Base-by-base conservation (phyloP, 75 land plant species). In the Cryptomeria japonica region DNA sequence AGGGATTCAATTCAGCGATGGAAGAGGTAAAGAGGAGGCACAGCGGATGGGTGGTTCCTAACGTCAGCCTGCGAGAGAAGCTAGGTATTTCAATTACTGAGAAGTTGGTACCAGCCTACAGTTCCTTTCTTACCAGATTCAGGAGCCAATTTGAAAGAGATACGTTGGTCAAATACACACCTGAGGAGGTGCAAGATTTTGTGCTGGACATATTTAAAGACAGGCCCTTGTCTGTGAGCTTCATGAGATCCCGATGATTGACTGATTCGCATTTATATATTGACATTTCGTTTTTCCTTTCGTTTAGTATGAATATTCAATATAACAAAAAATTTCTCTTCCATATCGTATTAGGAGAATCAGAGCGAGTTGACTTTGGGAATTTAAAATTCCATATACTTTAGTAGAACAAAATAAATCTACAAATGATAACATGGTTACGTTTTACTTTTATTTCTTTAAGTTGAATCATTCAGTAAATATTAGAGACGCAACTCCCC, bases 191-290 rank as follows among this genome's bases (percentile, higher is more conserved):
- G n/a, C 68, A 61, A 61, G n/a, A 61, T 22, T 61, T 22, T 79
- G 38, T 96, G 39, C 58, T 91, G 31, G 91, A 96, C 87, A 88
- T 96, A 36, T 96, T 96, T 87, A 92, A 94, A 51, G 96, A 93
- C 6, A 89, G 90, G 25, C 88, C 78, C 47, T 85, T 76, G 32
- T 85, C 90, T 18, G 53, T 13, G 53, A 49, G 53, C 53, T 49
- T 9, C 53, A 0, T 13, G 53, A 49, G 53, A 49, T 49, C 53
- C 53, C 53, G 14, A 49, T 13, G 53, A 49, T 13, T 11, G 13
- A 75, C 28, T 92, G 90, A 15, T 44, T 80, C 36, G 42, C 68
- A 47, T 92, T 91, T 15, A 86, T 86, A 22, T 90, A 87, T 10
- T 90, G 88, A 36, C 91, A 93, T 9, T 37, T 88, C n/a, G n/a